A percentile compares a stretch with the other conserved stretches of the same genome.
Conservation (phyloP, 306 rosid genomes). For the Rubus parviflorus region DNA sequence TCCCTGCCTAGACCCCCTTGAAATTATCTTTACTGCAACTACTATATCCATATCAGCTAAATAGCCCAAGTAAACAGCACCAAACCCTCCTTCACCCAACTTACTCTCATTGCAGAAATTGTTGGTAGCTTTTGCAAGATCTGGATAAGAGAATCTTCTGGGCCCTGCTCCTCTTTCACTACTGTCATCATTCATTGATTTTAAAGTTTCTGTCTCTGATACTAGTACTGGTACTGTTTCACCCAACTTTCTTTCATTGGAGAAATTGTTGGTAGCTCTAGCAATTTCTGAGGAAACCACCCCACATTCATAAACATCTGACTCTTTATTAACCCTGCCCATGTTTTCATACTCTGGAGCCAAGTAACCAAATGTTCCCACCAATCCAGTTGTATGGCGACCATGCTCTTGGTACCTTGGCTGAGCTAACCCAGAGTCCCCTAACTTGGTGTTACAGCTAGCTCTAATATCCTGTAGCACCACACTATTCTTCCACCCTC, state of each 20-base stretch:
- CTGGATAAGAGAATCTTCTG: not conserved
- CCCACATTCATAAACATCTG: no score
- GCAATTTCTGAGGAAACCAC: not conserved
- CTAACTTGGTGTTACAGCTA: no score
- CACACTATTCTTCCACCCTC: no score
- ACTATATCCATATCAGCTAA: not conserved
- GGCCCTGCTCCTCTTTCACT: slow-evolving; percentile 10
- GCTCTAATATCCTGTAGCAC: no score
- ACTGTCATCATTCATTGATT: slow-evolving; percentile 10
- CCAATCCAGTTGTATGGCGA: no score
- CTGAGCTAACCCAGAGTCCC: no score
- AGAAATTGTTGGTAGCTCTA: not conserved
- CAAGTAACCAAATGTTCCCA: no score
- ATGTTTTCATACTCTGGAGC: no score
- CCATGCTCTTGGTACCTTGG: no score
- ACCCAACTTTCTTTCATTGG: not conserved
- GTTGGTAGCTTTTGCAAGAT: not conserved
- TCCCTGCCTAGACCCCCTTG: not conserved
- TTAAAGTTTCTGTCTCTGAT: no score
- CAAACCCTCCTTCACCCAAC: not conserved
- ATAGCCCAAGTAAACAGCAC: not conserved
- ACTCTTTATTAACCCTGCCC: no score
- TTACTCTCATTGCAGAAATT: not conserved
- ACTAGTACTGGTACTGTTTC: no score
- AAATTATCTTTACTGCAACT: not conserved